Evolutionary conservation across 2,329 filamentous ascomycete genomes (phyloP), one percentile per base, ranked within the genome.

Genomic region (Rhinocladiella mackenziei): DNA sequence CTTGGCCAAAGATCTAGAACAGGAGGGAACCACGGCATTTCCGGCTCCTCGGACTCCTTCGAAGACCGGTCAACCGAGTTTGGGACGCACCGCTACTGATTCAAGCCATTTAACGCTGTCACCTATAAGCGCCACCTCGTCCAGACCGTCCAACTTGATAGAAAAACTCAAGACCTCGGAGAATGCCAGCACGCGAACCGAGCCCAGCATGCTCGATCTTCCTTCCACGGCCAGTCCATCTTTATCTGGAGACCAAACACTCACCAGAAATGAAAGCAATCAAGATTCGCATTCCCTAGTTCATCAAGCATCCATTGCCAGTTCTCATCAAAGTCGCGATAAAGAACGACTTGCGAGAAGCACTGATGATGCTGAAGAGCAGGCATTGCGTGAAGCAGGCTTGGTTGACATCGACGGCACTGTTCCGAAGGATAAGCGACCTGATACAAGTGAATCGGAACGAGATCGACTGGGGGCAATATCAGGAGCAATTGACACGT

Each of bases 1-100:
- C 48, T 70, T 98, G 14, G 73, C 81, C 4, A 76, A 89, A 65
- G 92, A 98, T 61, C 70, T 97, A 6, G 84, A 91, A 42, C 87
- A 95, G 55, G 89, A 95, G 58, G 51, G 59, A 42, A 23, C 51
- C 38, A 45, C 52, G 45, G 13, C 54, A 45, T 60, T 45, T 63
- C 60, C 32, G 22, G 41, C 47, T 32, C 51, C 55, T 17, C 38
- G 46, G 18, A 55, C 53, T 22, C 55, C 55, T 26, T 32, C 53
- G 3, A 57, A 50, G 31, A 36, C 42, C 3, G 35, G 35, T 14
- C 45, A 43, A 19, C 30, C 22, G 17, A 48, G 31, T 20, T 17
- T 55, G 11, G 42, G 38, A 18, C 48, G 51, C 20, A 53, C 44
- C n/a, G 33, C 42, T 15, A 53, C 48, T 10, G 53, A 55, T 33